phyloP scores from a whole-genome alignment of 108 stramenopile species.

The Chaetoceros muelleri region DNA sequence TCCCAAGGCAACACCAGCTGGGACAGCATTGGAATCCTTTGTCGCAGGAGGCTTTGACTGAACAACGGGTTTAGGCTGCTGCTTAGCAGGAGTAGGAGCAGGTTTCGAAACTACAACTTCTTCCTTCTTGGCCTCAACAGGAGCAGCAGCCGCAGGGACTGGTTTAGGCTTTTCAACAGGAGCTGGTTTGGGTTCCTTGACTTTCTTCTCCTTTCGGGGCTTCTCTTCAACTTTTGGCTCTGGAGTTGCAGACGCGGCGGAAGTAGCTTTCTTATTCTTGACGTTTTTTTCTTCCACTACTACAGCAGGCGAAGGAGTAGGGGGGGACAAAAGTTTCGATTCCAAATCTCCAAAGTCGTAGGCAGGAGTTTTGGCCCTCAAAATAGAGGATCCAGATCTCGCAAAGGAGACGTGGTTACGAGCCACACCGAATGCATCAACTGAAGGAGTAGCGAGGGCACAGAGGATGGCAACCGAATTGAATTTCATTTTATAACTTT shows the following conservation, averaged over 20 bases:
- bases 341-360: constrained; percentile 31
- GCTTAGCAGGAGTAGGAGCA: constrained; percentile 22
- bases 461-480: neutral
- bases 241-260: neutral
- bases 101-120: constrained; percentile 10
- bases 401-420: too few species aligned
- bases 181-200: constrained; percentile 13
- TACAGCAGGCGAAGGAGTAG: constrained; percentile 10
- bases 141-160: constrained; percentile 22
- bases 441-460: too few species aligned
- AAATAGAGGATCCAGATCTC: too few species aligned
- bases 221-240: constrained; percentile 2
- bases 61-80: constrained; percentile 11
- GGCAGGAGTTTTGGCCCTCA: neutral
- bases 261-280: constrained; percentile 11
- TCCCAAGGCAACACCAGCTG: constrained; percentile 63
- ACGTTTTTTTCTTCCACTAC: neutral
- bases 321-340: constrained; percentile 19
- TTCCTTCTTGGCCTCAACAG: constrained; percentile 14
- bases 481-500: neutral
- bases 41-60: constrained; percentile 9
- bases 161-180: constrained; percentile 18
- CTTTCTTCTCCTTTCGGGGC: constrained; percentile 1
- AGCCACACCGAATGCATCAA: too few species aligned
- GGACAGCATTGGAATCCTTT: constrained; percentile 44